Evolutionary conservation across 2,329 filamentous ascomycete species (phyloP), one percentile per base, ranked within the genome.

Genomic region (Cercospora citrullina): DNA sequence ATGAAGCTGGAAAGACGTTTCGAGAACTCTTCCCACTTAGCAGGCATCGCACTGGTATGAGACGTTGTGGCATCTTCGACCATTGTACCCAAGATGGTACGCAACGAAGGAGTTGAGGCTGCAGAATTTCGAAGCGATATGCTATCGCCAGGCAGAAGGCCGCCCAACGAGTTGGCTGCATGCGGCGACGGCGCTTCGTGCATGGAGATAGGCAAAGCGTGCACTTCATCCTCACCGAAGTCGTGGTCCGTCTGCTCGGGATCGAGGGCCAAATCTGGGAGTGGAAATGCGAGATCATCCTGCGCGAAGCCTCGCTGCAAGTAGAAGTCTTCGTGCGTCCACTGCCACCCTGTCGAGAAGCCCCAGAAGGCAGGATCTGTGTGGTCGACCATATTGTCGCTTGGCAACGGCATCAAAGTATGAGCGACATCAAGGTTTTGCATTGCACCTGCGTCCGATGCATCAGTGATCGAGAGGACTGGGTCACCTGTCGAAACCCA

Each of bases 21-120:
- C 18, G 67, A 69, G 4, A 68, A 36, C 1, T 65, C 68, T 53
- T 68, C 69, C 69, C 69, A 71, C 21, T 71, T 68, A 3, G 69
- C 60, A 18, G 60, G 18, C 33, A 68, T 66, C 26, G 69, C 69
- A 8, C 65, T 69, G 31, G 60, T 2, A 28, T 55, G 23, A 28
- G 51, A 16, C 21, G 51, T 55, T 16, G 51, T 55, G 21, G 51
- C 51, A 55, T 55, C 21, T 28, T 55, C 51, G 21, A 55, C 51
- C 51, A 55, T 55, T 30, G 23, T 18, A 55, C 51, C 18, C 51
- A 55, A 21, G 6, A 55, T 30, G 23, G 51, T 28, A 28, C 51
- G 51, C 51, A 55, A 14, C 10, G 51, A 55, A 55, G 51, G 51
- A 14, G 51, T 55, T 9, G 28, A 55, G 23, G 9, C 51, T 30